phyloP scores from a whole-genome alignment of 352 stramenopile genomes.

The Paralagenidium karlingii region DNA sequence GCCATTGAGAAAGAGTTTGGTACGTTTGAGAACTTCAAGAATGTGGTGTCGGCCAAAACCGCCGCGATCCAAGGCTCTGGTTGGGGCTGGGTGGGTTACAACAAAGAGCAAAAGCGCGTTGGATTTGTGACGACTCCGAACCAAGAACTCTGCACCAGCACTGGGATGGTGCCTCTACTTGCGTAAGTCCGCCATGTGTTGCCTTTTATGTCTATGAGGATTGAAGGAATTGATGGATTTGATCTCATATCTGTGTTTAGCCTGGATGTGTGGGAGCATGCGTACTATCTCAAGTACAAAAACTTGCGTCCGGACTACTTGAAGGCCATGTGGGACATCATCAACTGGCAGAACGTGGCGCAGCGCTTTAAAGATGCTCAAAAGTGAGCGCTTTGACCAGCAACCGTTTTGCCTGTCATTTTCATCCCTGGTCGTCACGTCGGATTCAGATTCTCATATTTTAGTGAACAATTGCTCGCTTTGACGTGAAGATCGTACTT shows the following conservation, averaged over 20 bases:
- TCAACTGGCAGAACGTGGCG: conserved; percentile 92
- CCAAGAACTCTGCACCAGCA: conserved; percentile 94
- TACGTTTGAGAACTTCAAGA: conserved; percentile 88
- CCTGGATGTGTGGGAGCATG: conserved; percentile 97
- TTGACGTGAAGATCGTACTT: no score
- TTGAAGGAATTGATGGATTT: neutral
- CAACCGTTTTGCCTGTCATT: no score
- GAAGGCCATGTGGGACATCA: conserved; percentile 88
- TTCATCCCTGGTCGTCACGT: no score
- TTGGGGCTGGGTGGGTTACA: conserved; percentile 97
- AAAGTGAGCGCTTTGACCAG: conserved; percentile 52
- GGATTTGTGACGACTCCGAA: conserved; percentile 87
- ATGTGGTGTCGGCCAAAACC: conserved; percentile 75
- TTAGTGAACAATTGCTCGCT: no score
- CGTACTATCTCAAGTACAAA: conserved; percentile 96
- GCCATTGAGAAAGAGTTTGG: conserved; percentile 90
- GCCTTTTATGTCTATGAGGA: neutral
- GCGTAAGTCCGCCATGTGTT: conserved; percentile 18
- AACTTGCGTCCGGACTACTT: conserved; percentile 94
- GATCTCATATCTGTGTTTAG: conserved; percentile 14
- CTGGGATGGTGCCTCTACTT: conserved; percentile 92
- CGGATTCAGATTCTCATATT: no score
- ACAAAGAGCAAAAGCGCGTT: conserved; percentile 74
- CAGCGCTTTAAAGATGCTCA: conserved; percentile 58
- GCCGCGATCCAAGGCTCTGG: conserved; percentile 93